phyloP scores from a whole-genome alignment of 148 eudicot species.

The Chenopodium suecicum region DNA sequence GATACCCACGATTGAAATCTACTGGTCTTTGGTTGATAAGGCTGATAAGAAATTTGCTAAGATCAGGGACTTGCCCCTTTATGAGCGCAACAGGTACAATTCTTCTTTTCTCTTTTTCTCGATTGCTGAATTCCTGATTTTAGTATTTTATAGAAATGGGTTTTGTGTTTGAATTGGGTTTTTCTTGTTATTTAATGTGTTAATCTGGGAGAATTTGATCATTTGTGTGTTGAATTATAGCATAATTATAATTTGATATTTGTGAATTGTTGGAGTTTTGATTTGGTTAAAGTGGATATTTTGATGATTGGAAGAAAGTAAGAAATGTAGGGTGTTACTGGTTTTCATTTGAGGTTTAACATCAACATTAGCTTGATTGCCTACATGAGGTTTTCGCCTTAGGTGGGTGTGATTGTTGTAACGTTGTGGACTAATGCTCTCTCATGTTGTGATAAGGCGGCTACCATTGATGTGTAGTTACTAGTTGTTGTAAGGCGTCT shows the following conservation, averaged over 20 bases:
- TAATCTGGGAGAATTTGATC: not conserved
- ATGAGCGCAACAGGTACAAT: slow-evolving; percentile 70
- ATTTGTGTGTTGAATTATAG: not conserved
- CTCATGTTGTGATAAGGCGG: not conserved
- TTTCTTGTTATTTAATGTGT: not conserved
- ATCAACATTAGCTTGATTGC: not conserved
- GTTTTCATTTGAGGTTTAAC: not conserved
- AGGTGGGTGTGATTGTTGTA: not conserved
- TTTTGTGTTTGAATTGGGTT: slow-evolving; percentile 5
- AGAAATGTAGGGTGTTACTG: too few species aligned
- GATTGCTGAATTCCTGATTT: not conserved
- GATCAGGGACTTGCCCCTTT: slow-evolving; percentile 78
- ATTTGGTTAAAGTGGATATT: not conserved
- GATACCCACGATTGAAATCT: slow-evolving; percentile 67
- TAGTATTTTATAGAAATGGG: not conserved
- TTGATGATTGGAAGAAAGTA: not conserved
- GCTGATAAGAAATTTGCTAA: slow-evolving; percentile 88
- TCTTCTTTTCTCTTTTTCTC: not conserved
- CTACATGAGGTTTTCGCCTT: not conserved
- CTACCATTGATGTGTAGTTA: not conserved
- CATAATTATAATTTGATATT: not conserved
- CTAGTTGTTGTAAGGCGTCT: not conserved
- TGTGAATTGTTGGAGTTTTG: not conserved
- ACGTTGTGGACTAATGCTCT: not conserved
- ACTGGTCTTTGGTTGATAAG: slow-evolving; percentile 75